Evolutionary conservation across 345 rosid genomes (phyloP).

Genomic region (Lenwebbia sp.): DNA sequence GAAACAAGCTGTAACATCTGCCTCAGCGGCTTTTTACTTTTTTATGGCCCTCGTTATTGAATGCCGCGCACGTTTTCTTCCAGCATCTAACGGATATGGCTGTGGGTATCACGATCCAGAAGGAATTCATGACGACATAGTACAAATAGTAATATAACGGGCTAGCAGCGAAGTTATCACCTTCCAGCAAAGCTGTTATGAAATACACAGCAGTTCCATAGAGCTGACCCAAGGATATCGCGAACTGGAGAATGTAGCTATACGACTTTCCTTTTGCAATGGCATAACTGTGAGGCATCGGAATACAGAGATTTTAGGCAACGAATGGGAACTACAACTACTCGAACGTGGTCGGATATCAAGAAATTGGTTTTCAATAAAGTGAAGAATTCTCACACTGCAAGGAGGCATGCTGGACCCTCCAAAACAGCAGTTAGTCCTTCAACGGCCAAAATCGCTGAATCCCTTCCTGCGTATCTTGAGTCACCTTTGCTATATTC

Average conservation of each 20-base stretch:
- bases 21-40: slow-evolving; percentile 37
- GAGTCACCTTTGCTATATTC: slow-evolving; percentile 98
- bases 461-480: slow-evolving; percentile 73
- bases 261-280: slow-evolving; percentile 68
- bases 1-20: not conserved
- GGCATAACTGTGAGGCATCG: slow-evolving; percentile 43
- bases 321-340: not conserved
- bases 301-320: not conserved
- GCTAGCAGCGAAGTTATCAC: slow-evolving; percentile 68
- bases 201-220: slow-evolving; percentile 81
- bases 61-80: slow-evolving; percentile 54
- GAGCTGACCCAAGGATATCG: slow-evolving; percentile 77
- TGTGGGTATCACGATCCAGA: slow-evolving; percentile 67
- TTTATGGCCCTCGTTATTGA: slow-evolving; percentile 25
- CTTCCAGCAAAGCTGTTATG: slow-evolving; percentile 70
- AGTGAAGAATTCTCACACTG: slow-evolving; percentile 43
- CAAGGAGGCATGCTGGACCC: slow-evolving; percentile 78
- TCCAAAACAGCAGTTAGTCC: slow-evolving; percentile 78
- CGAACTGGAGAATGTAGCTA: slow-evolving; percentile 79
- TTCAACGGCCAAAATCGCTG: slow-evolving; percentile 64
- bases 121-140: slow-evolving; percentile 54
- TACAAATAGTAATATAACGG: slow-evolving; percentile 53
- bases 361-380: not conserved
- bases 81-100: slow-evolving; percentile 61
- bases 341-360: not conserved